These are phyloP conservation scores for Mycena sanguinolenta DNA, from an alignment of 768 basidiomycete genomes.

Conservation along the genomic window DNA sequence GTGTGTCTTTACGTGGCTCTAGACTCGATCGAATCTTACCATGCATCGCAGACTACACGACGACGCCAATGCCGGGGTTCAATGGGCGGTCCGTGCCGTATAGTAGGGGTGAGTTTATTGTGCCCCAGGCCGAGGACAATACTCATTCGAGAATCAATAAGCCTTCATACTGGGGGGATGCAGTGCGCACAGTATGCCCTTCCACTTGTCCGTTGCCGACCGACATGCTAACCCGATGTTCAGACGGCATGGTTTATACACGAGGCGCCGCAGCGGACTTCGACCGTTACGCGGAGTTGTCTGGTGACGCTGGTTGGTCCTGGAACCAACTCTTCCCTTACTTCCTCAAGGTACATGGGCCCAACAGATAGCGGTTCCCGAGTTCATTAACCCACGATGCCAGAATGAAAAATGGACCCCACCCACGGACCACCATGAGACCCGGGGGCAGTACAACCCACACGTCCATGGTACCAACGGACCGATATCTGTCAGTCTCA, in stretches of 20 bases:
- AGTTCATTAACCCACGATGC: too few relatives aligned
- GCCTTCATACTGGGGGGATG: slow-evolving; percentile 20
- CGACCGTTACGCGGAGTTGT: slow-evolving; percentile 32
- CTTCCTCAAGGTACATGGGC: not conserved
- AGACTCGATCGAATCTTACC: not conserved
- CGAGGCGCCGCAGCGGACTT: not conserved
- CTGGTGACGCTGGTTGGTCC: slow-evolving; percentile 3
- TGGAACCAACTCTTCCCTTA: not conserved
- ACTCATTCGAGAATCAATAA: not conserved
- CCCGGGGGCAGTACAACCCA: slow-evolving; percentile 48
- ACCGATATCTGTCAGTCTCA: slow-evolving; percentile 45
- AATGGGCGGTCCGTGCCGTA: not conserved
- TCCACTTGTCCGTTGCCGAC: not conserved
- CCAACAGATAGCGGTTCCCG: too few relatives aligned
- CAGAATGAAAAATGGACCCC: slow-evolving; percentile 52
- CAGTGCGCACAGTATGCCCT: slow-evolving; percentile 17
- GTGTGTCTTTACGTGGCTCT: not conserved
- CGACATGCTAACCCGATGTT: not conserved
- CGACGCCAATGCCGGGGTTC: not conserved
- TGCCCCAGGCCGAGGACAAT: not conserved
- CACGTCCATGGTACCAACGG: slow-evolving; percentile 51
- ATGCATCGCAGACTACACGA: slow-evolving; percentile 13
- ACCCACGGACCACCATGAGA: slow-evolving; percentile 54
- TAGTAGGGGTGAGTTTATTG: not conserved
- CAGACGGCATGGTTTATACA: slow-evolving; percentile 19